These are phyloP conservation scores for Boletus hoseneyae DNA, from an alignment of 1,284 basidiomycete species.

Conservation along the genomic window DNA sequence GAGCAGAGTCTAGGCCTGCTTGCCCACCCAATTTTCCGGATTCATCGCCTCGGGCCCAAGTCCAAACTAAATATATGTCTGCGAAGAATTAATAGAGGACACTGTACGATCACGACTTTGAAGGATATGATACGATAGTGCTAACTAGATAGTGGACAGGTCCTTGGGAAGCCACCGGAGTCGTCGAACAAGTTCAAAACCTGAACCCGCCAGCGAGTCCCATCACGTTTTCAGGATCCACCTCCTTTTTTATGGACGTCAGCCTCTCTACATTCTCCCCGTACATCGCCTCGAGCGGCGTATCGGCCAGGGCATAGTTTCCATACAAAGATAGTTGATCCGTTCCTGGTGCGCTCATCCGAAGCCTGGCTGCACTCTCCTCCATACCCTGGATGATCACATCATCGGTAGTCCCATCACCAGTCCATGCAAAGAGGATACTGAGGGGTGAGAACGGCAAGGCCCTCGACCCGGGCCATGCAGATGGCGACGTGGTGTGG, in stretches of 20 bases:
- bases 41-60: background rate
- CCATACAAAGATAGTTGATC: constrained; percentile 40
- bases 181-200: constrained; percentile 5
- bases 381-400: constrained; percentile 40
- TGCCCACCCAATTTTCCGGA: background rate
- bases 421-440: constrained; percentile 47
- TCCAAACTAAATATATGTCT: constrained; percentile 1
- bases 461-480: constrained; percentile 49
- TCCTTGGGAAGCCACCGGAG: background rate
- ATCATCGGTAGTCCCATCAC: constrained; percentile 34
- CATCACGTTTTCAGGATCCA: constrained; percentile 57
- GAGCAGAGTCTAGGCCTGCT: background rate
- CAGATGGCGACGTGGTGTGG: constrained; percentile 40
- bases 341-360: constrained; percentile 38
- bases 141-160: constrained; percentile 6
- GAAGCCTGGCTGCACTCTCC: constrained; percentile 40
- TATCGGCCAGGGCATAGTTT: constrained; percentile 53
- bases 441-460: constrained; percentile 44
- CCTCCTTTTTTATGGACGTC: constrained; percentile 36
- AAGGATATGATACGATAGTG: constrained; percentile 4
- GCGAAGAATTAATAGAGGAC: background rate
- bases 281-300: constrained; percentile 47
- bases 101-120: background rate
- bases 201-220: constrained; percentile 50
- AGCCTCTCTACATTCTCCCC: constrained; percentile 44